These are phyloP conservation scores for Taxillus chinensis DNA, from an alignment of 164 flowering plant species.

Conservation along the genomic window DNA sequence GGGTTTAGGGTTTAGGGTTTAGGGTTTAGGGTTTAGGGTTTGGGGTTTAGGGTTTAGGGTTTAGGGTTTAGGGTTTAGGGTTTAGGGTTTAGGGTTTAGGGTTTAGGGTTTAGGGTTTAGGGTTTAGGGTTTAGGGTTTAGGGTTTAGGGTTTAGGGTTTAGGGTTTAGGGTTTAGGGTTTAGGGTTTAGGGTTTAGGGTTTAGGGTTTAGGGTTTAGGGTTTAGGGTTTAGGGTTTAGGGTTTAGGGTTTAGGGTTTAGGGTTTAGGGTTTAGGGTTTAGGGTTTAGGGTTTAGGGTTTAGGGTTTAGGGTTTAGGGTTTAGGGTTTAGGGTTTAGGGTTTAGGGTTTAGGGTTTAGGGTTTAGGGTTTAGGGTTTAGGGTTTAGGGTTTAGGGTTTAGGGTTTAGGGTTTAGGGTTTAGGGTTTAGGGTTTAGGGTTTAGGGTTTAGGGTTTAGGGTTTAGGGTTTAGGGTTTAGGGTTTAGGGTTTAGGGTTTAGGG, in stretches of 20 bases:
- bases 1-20: neutral
- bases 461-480: constrained; percentile 1
- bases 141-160: neutral
- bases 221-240: neutral
- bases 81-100: neutral
- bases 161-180: neutral
- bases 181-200: neutral
- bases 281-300: neutral
- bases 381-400: neutral
- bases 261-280: neutral
- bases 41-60: neutral
- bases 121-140: neutral
- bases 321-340: neutral
- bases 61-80: neutral
- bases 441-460: neutral
- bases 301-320: neutral
- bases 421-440: neutral
- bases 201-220: neutral
- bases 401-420: neutral
- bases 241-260: neutral
- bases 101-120: neutral
- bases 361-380: neutral
- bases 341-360: neutral
- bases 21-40: neutral
- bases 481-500: neutral